These are phyloP conservation scores for Fusarium nelsonii DNA, from an alignment of 2,329 filamentous ascomycete species.

Conservation along the genomic window DNA sequence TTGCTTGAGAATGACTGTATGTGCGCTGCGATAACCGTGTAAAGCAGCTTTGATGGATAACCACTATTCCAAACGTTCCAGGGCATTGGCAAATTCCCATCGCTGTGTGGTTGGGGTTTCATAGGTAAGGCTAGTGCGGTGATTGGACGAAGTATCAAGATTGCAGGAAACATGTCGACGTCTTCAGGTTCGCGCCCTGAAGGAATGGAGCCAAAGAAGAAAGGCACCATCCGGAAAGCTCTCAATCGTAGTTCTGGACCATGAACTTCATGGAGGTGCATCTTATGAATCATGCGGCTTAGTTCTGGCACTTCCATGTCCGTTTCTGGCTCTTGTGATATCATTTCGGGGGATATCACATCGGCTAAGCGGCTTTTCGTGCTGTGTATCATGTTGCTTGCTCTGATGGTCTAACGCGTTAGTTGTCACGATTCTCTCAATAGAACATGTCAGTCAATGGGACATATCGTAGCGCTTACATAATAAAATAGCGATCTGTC, in stretches of 20 bases:
- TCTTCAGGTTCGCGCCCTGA: not conserved
- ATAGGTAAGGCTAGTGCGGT: not conserved
- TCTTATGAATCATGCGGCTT: not conserved
- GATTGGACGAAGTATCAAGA: not conserved
- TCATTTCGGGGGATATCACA: not conserved
- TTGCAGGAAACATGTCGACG: not conserved
- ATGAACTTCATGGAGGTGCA: not conserved
- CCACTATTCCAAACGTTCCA: constrained; percentile 1
- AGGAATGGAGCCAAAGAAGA: not conserved
- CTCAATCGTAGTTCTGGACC: not conserved
- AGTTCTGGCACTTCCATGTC: not conserved
- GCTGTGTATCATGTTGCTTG: not conserved
- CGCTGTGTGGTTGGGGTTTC: fast-evolving
- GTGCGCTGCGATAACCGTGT: not conserved
- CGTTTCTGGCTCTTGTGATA: not conserved
- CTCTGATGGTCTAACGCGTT: not conserved
- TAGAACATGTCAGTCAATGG: too few relatives aligned
- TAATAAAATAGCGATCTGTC: not conserved
- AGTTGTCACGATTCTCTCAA: not conserved
- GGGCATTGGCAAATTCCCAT: not conserved
- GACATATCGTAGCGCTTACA: not conserved
- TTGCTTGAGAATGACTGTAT: not conserved
- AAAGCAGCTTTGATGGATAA: not conserved
- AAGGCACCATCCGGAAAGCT: not conserved
- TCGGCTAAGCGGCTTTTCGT: not conserved